These are phyloP conservation scores for Thraustochytrium striatum DNA, from an alignment of 352 stramenopile species.

Conservation along the genomic window DNA sequence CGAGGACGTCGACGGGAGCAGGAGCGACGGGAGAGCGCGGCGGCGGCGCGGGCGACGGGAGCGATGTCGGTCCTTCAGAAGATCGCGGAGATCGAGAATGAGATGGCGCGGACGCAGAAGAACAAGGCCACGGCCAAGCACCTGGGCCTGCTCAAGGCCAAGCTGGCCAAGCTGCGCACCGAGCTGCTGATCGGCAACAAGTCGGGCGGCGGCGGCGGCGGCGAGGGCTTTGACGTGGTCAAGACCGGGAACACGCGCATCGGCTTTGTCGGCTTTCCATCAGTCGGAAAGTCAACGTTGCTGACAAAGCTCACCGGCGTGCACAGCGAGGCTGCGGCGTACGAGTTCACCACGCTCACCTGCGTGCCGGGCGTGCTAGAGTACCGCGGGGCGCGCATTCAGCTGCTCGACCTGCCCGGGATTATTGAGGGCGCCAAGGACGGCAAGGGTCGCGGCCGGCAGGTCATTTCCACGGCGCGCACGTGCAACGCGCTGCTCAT, in stretches of 20 bases:
- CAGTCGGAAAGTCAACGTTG: conserved; percentile 95
- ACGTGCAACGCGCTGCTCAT: conserved; percentile 98
- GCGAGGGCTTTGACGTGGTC: conserved; percentile 83
- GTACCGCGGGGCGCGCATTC: conserved; percentile 84
- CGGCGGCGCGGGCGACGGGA: neutral
- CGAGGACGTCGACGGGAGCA: neutral
- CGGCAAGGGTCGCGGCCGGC: conserved; percentile 89
- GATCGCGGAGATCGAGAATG: conserved; percentile 49
- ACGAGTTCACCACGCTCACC: conserved; percentile 99
- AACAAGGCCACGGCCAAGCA: conserved; percentile 99
- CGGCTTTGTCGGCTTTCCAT: conserved; percentile 96
- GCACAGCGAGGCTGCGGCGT: conserved; percentile 86
- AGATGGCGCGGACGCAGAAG: conserved; percentile 97
- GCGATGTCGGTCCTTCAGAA: conserved; percentile 50
- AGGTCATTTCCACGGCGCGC: conserved; percentile 92
- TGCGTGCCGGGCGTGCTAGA: conserved; percentile 95
- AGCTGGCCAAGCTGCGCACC: conserved; percentile 91
- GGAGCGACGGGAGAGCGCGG: too few relatives aligned
- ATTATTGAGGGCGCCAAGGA: conserved; percentile 99
- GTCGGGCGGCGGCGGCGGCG: conserved; percentile 63
- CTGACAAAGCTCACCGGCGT: conserved; percentile 94
- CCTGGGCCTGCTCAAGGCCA: conserved; percentile 93
- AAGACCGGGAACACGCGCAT: conserved; percentile 93
- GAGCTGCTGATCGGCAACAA: conserved; percentile 78
- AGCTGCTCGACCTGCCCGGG: conserved; percentile 78